These are phyloP conservation scores for Apiospora pterosperma DNA, from an alignment of 2,329 filamentous ascomycete genomes.

Conservation along the genomic window DNA sequence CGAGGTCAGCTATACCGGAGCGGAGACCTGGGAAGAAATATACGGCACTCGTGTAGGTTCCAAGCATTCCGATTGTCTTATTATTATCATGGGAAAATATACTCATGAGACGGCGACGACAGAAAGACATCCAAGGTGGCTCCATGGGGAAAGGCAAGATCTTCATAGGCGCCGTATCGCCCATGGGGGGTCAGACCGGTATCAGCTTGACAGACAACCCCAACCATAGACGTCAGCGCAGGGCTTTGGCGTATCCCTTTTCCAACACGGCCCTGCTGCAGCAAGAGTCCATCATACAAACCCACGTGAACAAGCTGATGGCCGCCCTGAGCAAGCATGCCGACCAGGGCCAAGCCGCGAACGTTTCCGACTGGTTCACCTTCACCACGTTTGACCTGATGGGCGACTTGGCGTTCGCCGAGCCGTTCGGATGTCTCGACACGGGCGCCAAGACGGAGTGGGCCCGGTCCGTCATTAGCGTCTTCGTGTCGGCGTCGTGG, in stretches of 20 bases:
- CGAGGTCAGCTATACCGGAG: constrained; percentile 37
- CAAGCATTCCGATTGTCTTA: too few relatives aligned
- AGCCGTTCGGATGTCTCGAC: constrained; percentile 35
- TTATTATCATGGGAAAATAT: too few relatives aligned
- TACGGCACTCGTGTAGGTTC: constrained; percentile 30
- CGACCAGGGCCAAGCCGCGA: constrained; percentile 14
- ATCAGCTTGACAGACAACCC: background rate
- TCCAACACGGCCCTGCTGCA: constrained; percentile 33
- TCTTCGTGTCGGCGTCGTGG: background rate
- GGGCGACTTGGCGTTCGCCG: constrained; percentile 44
- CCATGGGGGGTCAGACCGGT: background rate
- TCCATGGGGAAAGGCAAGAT: constrained; percentile 27
- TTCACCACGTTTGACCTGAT: constrained; percentile 38
- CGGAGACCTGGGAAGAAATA: constrained; percentile 36
- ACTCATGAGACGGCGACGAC: too few relatives aligned
- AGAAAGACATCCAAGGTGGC: constrained; percentile 23
- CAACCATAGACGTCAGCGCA: background rate
- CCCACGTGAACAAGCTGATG: constrained; percentile 34
- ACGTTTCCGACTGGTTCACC: constrained; percentile 31
- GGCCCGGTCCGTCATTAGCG: constrained; percentile 17
- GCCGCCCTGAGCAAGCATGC: constrained; percentile 23
- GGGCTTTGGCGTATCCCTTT: constrained; percentile 17
- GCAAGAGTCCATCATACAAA: constrained; percentile 36
- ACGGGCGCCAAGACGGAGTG: constrained; percentile 30
- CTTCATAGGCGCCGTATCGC: constrained; percentile 29